Evolutionary conservation across 2,329 filamentous ascomycete genomes (phyloP), one percentile per base, ranked within the genome.

Genomic region (Diaporthe destruens): DNA sequence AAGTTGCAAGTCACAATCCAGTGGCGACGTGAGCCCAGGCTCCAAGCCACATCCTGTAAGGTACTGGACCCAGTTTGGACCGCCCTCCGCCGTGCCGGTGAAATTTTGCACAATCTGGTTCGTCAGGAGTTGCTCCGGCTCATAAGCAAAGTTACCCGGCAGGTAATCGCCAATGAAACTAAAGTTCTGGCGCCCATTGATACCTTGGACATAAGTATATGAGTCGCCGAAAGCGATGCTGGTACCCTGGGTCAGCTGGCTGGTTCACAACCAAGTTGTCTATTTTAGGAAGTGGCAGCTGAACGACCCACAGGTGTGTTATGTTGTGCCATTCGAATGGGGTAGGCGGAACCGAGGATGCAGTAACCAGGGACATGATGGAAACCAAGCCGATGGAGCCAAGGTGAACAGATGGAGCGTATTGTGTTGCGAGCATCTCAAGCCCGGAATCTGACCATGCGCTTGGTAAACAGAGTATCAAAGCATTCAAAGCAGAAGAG

Each of bases 11-110:
- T 81, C 74, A 76, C 87, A 89, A 25, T 79, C 79, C 34, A 78
- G 77, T 2, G 86, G 87, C 2, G 81, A 79, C 12, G 81, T 84
- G 4, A 84, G 76, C 9, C 85, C 85, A 18, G 81, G 77, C 49
- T 84, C 76, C 11, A 85, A 65, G n/a, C 84, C 86, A 76, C 88
- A 89, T 1, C 80, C 78, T 8, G 87, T 89, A 29, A 89, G 79
- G 70, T 83, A 85, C 75, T 89, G 86, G 6, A 88, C 82, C 87
- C 87, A 89, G 71, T 89, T 87, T 0, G 87, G 85, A 0, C 87
- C 87, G 1, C 86, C 87, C 69, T 86, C 84, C 23, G 86, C 86
- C 0, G 85, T 86, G n/a, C 80, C 80, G 3, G 82, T 85, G 74
- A 85, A 83, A 51, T 72, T 68, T 54, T 89, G 86, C 2, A 88